Evolutionary conservation across 345 rosid genomes (phyloP).

Genomic region (Ceriops decandra): DNA sequence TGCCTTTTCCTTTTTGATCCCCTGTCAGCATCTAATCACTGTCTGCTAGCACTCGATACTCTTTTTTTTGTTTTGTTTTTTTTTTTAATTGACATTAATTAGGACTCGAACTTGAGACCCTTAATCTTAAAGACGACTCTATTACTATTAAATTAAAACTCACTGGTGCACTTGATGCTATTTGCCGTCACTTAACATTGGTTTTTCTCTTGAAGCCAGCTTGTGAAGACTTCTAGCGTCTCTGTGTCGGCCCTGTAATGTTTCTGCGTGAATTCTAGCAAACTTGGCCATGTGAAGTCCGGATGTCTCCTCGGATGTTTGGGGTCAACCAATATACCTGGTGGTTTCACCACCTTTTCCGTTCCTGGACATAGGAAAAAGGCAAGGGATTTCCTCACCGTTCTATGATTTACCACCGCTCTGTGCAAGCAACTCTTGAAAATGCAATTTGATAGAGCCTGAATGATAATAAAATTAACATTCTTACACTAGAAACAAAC

Average conservation of each 20-base stretch:
- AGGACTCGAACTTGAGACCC: too few relatives aligned
- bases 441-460: slow-evolving; percentile 86
- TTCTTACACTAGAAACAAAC: too few relatives aligned
- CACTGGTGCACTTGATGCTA: background rate
- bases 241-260: slow-evolving; percentile 87
- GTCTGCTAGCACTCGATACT: too few relatives aligned
- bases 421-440: slow-evolving; percentile 95
- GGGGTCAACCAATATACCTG: slow-evolving; percentile 48
- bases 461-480: background rate
- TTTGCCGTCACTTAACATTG: background rate
- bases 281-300: slow-evolving; percentile 72
- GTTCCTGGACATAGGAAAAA: slow-evolving; percentile 82
- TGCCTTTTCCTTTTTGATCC: slow-evolving; percentile 5
- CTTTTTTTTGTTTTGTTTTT: too few relatives aligned
- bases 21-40: background rate
- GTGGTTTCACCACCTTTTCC: slow-evolving; percentile 82
- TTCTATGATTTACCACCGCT: slow-evolving; percentile 78
- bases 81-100: too few relatives aligned
- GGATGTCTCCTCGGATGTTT: slow-evolving; percentile 60
- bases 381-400: slow-evolving; percentile 80
- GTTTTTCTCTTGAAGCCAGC: slow-evolving; percentile 46
- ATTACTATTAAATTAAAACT: too few relatives aligned
- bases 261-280: slow-evolving; percentile 77
- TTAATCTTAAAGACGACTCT: background rate
- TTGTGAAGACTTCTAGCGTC: slow-evolving; percentile 58